Conservation (phyloP, 2,329 filamentous ascomycete species). For the Ceratocystiopsis brevicomis region DNA sequence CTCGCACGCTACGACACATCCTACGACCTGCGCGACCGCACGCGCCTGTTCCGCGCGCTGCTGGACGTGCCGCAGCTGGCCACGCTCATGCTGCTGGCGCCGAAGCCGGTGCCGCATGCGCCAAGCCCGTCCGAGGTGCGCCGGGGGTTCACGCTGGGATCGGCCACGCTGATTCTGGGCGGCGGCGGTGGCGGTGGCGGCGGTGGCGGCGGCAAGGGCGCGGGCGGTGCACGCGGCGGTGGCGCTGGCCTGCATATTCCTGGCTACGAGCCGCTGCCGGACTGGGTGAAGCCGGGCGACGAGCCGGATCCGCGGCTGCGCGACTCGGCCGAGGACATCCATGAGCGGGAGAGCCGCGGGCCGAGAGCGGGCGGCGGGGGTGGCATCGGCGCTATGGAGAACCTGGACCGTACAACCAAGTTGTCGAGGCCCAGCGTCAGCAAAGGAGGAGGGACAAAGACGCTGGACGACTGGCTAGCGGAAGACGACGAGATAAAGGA, state of each 20-base stretch:
- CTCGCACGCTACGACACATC: conserved; percentile 85
- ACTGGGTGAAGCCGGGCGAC: conserved; percentile 63
- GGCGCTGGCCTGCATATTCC: conserved; percentile 47
- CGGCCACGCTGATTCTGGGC: conserved; percentile 68
- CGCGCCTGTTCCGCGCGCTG: conserved; percentile 71
- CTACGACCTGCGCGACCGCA: conserved; percentile 83
- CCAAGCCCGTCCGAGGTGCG: conserved; percentile 76
- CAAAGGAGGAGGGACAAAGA: conserved; percentile 44
- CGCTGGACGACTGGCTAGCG: conserved; percentile 81
- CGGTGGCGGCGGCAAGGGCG: conserved; percentile 16
- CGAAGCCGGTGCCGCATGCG: conserved; percentile 81
- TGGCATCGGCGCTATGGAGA: conserved; percentile 7
- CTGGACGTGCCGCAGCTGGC: conserved; percentile 73
- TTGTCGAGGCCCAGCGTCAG: conserved; percentile 9
- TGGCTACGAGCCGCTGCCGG: conserved; percentile 63
- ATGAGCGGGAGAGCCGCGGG: conserved; percentile 14
- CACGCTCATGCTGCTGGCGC: conserved; percentile 73
- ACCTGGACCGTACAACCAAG: no score
- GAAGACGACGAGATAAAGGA: conserved; percentile 40
- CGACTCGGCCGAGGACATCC: conserved; percentile 30
- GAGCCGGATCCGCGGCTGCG: conserved; percentile 64
- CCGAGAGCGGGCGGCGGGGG: conserved; percentile 14
- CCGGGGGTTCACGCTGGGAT: conserved; percentile 61
- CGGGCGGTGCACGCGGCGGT: background rate
- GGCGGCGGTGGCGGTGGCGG: conserved; percentile 33